Conservation (phyloP, 345 rosid genomes). For the Streptanthus diversifolius region DNA sequence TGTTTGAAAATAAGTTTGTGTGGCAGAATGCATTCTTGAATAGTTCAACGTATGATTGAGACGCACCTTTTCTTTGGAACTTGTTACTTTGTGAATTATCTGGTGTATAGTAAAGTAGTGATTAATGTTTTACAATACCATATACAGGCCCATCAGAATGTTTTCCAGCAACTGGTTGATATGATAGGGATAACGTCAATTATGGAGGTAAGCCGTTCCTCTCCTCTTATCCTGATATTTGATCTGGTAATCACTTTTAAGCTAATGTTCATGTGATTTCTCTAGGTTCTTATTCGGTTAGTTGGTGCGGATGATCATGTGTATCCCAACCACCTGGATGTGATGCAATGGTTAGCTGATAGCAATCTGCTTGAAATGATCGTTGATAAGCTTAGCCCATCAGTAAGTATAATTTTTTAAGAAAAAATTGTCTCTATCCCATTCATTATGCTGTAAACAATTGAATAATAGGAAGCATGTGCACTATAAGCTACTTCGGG, state of each 20-base stretch:
- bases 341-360: conserved; percentile 98
- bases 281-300: conserved; percentile 81
- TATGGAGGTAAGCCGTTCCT: conserved; percentile 69
- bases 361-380: conserved; percentile 94
- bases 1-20: neutral
- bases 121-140: conserved; percentile 6
- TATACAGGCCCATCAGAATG: conserved; percentile 85
- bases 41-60: neutral
- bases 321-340: conserved; percentile 87
- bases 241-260: conserved; percentile 6
- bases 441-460: neutral
- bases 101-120: conserved; percentile 1
- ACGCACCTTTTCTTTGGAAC: neutral
- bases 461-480: conserved; percentile 3
- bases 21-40: conserved; percentile 2
- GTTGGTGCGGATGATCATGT: conserved; percentile 96
- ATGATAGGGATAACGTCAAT: conserved; percentile 96
- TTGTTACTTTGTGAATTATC: conserved; percentile 17
- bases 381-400: conserved; percentile 84
- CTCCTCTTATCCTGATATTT: neutral
- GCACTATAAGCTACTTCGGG: neutral
- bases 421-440: neutral
- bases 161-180: conserved; percentile 81
- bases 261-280: conserved; percentile 11
- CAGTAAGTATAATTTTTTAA: conserved; percentile 45